Conservation (phyloP, 31 red algal genomes). For the Porphyra umbilicalis region DNA sequence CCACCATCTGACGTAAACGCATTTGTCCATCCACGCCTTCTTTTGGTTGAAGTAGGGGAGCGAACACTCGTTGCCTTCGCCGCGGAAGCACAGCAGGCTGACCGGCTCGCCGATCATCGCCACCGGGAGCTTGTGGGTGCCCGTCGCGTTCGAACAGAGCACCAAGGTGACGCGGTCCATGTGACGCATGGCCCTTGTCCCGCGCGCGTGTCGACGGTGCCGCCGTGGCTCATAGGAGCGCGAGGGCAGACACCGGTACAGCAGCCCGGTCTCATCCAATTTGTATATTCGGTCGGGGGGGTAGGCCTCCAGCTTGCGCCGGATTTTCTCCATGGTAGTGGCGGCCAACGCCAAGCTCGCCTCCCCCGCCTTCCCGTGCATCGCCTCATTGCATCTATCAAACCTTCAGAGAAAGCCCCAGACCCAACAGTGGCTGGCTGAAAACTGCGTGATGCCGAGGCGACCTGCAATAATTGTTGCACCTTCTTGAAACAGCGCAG, state of each 20-base stretch:
- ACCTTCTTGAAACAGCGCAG: too few relatives aligned
- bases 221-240: not conserved
- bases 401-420: too few relatives aligned
- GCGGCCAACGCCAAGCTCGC: too few relatives aligned
- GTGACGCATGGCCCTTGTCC: slow-evolving; percentile 2
- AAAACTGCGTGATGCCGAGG: too few relatives aligned
- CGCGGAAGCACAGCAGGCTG: not conserved
- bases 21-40: slow-evolving; percentile 12
- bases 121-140: slow-evolving; percentile 1
- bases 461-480: too few relatives aligned
- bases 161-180: not conserved
- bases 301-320: not conserved
- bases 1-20: slow-evolving; percentile 1
- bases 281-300: slow-evolving; percentile 12
- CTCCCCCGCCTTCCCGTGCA: too few relatives aligned
- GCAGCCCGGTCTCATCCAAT: slow-evolving; percentile 14
- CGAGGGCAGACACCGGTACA: too few relatives aligned
- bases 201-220: not conserved
- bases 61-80: not conserved
- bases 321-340: too few relatives aligned
- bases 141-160: slow-evolving; percentile 15
- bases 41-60: slow-evolving; percentile 9
- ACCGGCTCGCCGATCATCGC: slow-evolving; percentile 7
- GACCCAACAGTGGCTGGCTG: too few relatives aligned
- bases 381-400: too few relatives aligned